Conservation (phyloP, 352 stramenopile genomes). For the Phytophthora aleatoria region DNA sequence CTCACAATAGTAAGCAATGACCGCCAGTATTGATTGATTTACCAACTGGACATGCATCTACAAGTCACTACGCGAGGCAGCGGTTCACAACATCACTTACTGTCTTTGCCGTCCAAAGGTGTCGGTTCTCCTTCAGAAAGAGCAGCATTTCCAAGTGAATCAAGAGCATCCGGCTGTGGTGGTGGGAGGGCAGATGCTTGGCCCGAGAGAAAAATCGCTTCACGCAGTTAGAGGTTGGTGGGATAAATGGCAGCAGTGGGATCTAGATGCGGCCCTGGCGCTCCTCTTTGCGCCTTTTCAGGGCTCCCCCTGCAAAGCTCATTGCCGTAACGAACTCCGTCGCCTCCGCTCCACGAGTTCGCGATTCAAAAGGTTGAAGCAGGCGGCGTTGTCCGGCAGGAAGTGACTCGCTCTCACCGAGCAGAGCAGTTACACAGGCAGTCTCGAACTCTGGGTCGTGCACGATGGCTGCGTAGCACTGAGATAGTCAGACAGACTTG, state of each 20-base stretch:
- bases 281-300: conserved; percentile 1
- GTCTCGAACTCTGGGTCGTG: not conserved
- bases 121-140: not conserved
- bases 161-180: not conserved
- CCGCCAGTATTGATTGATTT: too few relatives aligned
- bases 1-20: too few relatives aligned
- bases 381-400: not conserved
- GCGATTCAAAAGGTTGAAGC: not conserved
- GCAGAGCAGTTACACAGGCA: not conserved
- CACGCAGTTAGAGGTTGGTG: conserved; percentile 2
- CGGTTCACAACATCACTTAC: not conserved
- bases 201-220: not conserved
- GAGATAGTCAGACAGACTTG: not conserved
- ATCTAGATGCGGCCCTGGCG: not conserved
- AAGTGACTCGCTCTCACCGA: too few relatives aligned
- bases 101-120: not conserved
- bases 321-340: not conserved
- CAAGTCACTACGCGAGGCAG: not conserved
- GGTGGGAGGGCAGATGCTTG: not conserved
- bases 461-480: not conserved
- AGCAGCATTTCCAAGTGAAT: conserved; percentile 6
- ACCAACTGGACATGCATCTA: too few relatives aligned
- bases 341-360: too few relatives aligned
- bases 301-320: not conserved
- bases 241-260: not conserved